Base-by-base conservation (phyloP, 192 early-diverging fungal genomes). In the Paraglomus brasilianum region DNA sequence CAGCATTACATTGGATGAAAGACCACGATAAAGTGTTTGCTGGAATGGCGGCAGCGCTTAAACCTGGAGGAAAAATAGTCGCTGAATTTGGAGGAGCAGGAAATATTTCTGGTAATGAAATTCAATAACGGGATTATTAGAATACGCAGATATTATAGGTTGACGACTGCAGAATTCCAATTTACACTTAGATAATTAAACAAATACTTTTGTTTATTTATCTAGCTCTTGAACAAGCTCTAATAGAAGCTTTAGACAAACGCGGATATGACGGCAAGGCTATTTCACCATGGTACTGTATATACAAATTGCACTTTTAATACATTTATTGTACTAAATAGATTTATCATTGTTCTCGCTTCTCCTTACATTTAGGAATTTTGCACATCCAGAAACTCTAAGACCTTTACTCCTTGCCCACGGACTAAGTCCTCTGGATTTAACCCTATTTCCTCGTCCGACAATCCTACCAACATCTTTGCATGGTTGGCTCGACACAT, bases 1-100 rank as follows among this genome's bases (percentile, higher is more conserved):
- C 57, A 87, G 88, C 89, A 24, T 49, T 90, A 9, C 89, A 90
- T 70, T 90, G 89, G 89, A 88, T 90, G 83, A 88, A 77, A 46
- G 80, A 86, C 46, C 86, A 85, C 11, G 70, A 68, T 36, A 65
- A 80, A 36, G 86, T 88, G 10, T 82, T 89, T 71, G 65, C 77
- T 36, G 88, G 88, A 13, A 81, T 87, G 19, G 66, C 77, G 43
- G 68, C 78, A 42, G 58, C 72, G 8, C 76, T 90, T 40, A 85
- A 83, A 49, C 71, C 81, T 9, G 73, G 71, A n/a, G 88, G 88
- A 24, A 70, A 82, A 13, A 81, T 88, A 48, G 86, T 87, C 8
- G 81, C 75, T 21, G 89, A 90, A 74, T 62, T 83, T 42, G 86
- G 86, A 11, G 83, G 85, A 21, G 72, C 57, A 36, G 55, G 80